Percentiles rank a stretch among this genome's conserved stretches.
These are phyloP conservation scores for Cucurbita maxima DNA, from an alignment of 306 rosid genomes.

Conservation along the genomic window DNA sequence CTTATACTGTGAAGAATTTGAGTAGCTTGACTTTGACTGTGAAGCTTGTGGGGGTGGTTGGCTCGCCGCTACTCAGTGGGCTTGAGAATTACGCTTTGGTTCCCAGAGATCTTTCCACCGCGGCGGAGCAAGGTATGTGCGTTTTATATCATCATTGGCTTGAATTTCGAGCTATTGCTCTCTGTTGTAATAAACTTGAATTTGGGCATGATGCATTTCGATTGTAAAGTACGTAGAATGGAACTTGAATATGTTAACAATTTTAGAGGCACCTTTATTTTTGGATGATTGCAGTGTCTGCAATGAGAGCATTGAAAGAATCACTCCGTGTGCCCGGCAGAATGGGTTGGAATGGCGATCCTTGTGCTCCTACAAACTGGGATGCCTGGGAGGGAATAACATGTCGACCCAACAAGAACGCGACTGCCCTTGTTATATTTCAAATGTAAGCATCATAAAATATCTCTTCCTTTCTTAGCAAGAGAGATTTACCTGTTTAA, in stretches of 20 bases:
- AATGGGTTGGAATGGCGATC: slow-evolving; percentile 99
- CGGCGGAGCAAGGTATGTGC: slow-evolving; percentile 32
- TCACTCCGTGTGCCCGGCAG: slow-evolving; percentile 75
- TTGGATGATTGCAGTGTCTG: slow-evolving; percentile 30
- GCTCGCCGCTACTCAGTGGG: slow-evolving; percentile 58
- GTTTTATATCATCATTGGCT: too few relatives aligned
- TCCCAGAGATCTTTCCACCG: slow-evolving; percentile 49
- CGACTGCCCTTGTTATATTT: slow-evolving; percentile 48
- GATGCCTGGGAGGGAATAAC: slow-evolving; percentile 99
- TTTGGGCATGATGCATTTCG: not conserved
- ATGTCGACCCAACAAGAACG: slow-evolving; percentile 48
- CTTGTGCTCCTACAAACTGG: slow-evolving; percentile 93
- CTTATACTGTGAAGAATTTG: slow-evolving; percentile 53
- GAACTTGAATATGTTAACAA: not conserved
- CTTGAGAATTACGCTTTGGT: slow-evolving; percentile 67
- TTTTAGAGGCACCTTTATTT: not conserved
- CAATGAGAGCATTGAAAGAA: slow-evolving; percentile 80
- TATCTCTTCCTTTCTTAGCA: not conserved
- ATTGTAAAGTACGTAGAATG: not conserved
- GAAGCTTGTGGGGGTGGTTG: slow-evolving; percentile 48
- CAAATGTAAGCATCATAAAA: slow-evolving; percentile 47
- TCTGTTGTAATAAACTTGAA: too few relatives aligned
- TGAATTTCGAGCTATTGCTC: too few relatives aligned
- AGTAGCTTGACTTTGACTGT: slow-evolving; percentile 40
- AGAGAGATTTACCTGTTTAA: not conserved